phyloP scores from a whole-genome alignment of 306 rosid species.

The Hippophae gyantsensis region DNA sequence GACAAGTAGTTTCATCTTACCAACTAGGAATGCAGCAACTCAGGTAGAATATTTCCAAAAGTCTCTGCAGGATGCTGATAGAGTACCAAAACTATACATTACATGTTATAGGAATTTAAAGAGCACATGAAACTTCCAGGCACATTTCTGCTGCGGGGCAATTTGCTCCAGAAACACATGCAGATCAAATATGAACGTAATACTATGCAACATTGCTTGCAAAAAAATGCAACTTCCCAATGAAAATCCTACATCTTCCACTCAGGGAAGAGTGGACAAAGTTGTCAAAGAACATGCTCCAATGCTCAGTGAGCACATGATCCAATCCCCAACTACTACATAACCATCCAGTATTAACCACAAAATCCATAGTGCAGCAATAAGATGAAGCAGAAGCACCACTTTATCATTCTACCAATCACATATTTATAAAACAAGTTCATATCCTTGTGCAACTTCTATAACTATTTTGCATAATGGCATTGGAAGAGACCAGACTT shows the following conservation, averaged over 20 bases:
- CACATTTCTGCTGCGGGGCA: slow-evolving; percentile 63
- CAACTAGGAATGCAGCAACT: slow-evolving; percentile 95
- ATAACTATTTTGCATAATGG: slow-evolving; percentile 1
- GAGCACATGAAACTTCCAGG: slow-evolving; percentile 67
- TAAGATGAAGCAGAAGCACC: slow-evolving; percentile 20
- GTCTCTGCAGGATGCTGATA: slow-evolving; percentile 86
- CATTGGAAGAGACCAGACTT: background rate
- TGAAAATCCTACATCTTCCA: slow-evolving; percentile 52
- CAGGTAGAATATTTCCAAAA: slow-evolving; percentile 97
- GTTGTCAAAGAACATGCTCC: slow-evolving; percentile 42
- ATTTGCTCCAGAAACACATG: slow-evolving; percentile 56
- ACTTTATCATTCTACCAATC: slow-evolving; percentile 8
- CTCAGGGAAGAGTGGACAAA: slow-evolving; percentile 41
- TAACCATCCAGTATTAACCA: slow-evolving; percentile 24
- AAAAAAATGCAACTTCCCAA: slow-evolving; percentile 59
- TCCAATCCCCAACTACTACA: slow-evolving; percentile 23
- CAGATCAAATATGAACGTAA: slow-evolving; percentile 44
- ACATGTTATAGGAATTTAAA: slow-evolving; percentile 57
- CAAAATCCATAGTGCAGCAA: slow-evolving; percentile 26
- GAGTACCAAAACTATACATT: slow-evolving; percentile 71
- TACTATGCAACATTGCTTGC: slow-evolving; percentile 30
- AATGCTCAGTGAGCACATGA: slow-evolving; percentile 39
- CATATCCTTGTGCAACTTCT: background rate
- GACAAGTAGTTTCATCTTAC: slow-evolving; percentile 64
- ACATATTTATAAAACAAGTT: background rate